Percentiles rank a stretch among this genome's conserved stretches.
These are phyloP conservation scores for Globisporangium paroecandrum DNA, from an alignment of 352 stramenopile species.

Conservation along the genomic window DNA sequence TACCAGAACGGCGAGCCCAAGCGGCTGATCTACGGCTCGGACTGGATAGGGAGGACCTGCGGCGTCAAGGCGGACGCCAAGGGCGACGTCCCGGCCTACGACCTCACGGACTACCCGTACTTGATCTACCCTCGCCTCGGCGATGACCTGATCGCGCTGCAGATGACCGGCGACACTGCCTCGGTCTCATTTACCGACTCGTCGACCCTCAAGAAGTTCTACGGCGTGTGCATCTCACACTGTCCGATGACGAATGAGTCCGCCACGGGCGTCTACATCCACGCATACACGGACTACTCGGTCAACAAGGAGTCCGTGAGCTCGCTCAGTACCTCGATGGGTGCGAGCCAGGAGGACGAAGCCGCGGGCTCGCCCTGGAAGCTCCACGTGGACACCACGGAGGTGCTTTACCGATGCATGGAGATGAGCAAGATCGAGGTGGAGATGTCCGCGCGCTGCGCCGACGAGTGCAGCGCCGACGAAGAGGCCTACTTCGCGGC, in stretches of 20 bases:
- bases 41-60: constrained; percentile 73
- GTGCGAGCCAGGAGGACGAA: constrained; percentile 40
- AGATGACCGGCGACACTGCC: constrained; percentile 11
- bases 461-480: constrained; percentile 55
- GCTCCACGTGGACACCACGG: constrained; percentile 55
- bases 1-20: constrained; percentile 70
- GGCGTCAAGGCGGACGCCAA: constrained; percentile 45
- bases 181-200: constrained; percentile 20
- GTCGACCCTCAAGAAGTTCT: constrained; percentile 36
- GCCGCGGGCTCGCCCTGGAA: constrained; percentile 58
- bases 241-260: constrained; percentile 52
- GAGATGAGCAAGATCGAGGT: constrained; percentile 55
- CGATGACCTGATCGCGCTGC: constrained; percentile 45
- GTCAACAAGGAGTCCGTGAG: constrained; percentile 38
- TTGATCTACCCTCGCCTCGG: constrained; percentile 67
- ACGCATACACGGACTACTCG: constrained; percentile 59
- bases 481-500: constrained; percentile 36
- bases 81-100: constrained; percentile 47
- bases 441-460: constrained; percentile 41
- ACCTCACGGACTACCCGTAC: constrained; percentile 63
- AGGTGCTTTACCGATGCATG: constrained; percentile 68
- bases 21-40: constrained; percentile 68
- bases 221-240: constrained; percentile 39
- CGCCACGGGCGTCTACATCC: constrained; percentile 37
- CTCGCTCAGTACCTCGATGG: constrained; percentile 21